Evolutionary conservation across 179 eudicot genomes (phyloP).

Genomic region (Spergularia azorica): DNA sequence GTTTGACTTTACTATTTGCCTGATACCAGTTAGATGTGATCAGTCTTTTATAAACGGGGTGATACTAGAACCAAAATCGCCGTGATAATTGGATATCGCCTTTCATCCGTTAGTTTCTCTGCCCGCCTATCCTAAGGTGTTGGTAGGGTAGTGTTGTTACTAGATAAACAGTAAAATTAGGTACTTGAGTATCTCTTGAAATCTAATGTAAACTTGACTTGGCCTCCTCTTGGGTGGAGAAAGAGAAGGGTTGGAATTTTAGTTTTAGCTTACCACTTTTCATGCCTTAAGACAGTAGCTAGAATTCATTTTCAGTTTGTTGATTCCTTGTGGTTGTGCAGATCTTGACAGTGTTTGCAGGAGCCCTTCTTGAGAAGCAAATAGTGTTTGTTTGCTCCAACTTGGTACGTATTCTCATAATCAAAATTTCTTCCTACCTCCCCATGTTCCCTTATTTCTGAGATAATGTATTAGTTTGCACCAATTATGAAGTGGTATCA

Average conservation of each 20-base stretch:
- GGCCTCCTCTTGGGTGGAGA: neutral
- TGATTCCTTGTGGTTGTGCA: constrained; percentile 36
- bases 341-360: constrained; percentile 90
- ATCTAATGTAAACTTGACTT: neutral
- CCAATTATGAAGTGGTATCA: neutral
- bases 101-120: neutral
- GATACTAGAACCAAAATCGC: neutral
- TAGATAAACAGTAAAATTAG: neutral
- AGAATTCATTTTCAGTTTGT: constrained; percentile 18
- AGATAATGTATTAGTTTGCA: neutral
- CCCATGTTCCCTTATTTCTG: neutral
- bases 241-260: neutral
- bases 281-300: neutral
- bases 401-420: constrained; percentile 57
- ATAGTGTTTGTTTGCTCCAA: constrained; percentile 83
- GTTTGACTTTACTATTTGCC: neutral
- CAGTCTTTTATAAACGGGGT: neutral
- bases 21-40: neutral
- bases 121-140: neutral
- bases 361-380: constrained; percentile 93
- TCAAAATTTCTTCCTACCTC: constrained; percentile 7
- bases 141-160: neutral
- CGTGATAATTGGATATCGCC: neutral
- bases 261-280: neutral
- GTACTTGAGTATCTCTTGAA: neutral